These are phyloP conservation scores for Xylariomycetidae sp. DNA, from an alignment of 2,329 filamentous ascomycete genomes.

Conservation along the genomic window DNA sequence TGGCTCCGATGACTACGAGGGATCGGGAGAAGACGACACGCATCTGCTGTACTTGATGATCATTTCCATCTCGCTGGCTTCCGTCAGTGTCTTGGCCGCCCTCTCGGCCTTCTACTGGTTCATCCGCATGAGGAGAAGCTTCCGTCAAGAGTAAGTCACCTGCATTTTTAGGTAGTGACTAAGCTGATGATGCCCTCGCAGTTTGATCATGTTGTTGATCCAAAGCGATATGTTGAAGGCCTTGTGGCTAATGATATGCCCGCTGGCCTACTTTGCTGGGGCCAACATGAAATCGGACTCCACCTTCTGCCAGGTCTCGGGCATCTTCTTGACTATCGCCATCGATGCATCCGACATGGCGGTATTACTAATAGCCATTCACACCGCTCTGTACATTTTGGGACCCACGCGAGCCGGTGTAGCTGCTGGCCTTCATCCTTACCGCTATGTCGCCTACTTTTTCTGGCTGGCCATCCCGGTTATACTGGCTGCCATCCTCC, in stretches of 20 bases:
- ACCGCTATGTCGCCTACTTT: constrained; percentile 53
- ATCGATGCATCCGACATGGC: constrained; percentile 66
- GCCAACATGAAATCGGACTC: constrained; percentile 36
- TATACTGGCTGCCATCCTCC: constrained; percentile 41
- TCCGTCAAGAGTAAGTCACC: constrained; percentile 60
- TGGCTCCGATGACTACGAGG: constrained; percentile 1
- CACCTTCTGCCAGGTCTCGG: constrained; percentile 62
- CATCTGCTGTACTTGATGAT: constrained; percentile 26
- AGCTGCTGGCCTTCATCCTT: constrained; percentile 62
- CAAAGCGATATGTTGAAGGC: constrained; percentile 67
- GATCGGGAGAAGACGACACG: too few relatives aligned
- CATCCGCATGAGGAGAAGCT: constrained; percentile 63
- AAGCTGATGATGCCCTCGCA: constrained; percentile 27
- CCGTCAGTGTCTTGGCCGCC: constrained; percentile 50
- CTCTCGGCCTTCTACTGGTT: constrained; percentile 65
- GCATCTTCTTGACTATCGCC: constrained; percentile 61
- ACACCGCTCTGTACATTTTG: constrained; percentile 68
- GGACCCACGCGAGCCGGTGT: constrained; percentile 41
- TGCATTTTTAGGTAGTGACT: neutral
- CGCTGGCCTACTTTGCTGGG: constrained; percentile 48
- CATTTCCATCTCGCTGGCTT: constrained; percentile 36
- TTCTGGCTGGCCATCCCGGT: constrained; percentile 53
- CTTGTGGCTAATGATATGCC: constrained; percentile 61
- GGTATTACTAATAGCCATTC: constrained; percentile 66
- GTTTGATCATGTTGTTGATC: constrained; percentile 69